A percentile compares a stretch with the other conserved stretches of the same genome.
Conservation (phyloP, 2,329 filamentous ascomycete species). For the Penicillium crustosum region DNA sequence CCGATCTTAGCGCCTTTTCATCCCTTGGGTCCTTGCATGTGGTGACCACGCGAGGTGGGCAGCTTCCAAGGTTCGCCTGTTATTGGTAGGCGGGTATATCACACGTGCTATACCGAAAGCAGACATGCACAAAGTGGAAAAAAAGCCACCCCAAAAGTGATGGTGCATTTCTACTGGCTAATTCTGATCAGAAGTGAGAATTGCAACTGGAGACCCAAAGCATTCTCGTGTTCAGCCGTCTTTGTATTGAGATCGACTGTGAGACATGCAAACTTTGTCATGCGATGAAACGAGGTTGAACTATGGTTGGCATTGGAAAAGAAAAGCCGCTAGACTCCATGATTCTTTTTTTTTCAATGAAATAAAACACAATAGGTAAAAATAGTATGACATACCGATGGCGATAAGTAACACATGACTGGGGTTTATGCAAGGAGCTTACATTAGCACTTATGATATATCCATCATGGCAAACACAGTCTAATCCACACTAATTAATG, state of each 20-base stretch:
- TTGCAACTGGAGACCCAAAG: background rate
- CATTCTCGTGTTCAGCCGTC: background rate
- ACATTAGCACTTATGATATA: slow-evolving; percentile 5
- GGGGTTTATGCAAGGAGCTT: slow-evolving; percentile 10
- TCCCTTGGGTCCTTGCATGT: background rate
- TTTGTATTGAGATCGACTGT: background rate
- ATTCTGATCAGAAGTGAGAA: background rate
- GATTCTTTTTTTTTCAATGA: background rate
- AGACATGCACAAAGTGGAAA: background rate
- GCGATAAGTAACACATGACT: background rate
- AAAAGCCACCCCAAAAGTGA: background rate
- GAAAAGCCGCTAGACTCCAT: background rate
- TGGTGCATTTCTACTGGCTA: background rate
- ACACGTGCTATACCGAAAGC: background rate
- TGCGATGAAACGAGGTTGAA: background rate
- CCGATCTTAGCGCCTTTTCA: slow-evolving; percentile 18
- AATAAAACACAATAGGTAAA: too few species aligned
- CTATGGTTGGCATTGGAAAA: background rate
- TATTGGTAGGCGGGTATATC: background rate
- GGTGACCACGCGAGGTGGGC: background rate
- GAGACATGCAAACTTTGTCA: background rate
- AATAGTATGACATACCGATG: background rate
- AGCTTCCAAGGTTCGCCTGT: background rate
- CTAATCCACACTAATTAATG: background rate
- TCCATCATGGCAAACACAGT: background rate